Conservation (phyloP, 176 grass and related monocot genomes). For the sorghum (Sorghum bicolor) region DNA sequence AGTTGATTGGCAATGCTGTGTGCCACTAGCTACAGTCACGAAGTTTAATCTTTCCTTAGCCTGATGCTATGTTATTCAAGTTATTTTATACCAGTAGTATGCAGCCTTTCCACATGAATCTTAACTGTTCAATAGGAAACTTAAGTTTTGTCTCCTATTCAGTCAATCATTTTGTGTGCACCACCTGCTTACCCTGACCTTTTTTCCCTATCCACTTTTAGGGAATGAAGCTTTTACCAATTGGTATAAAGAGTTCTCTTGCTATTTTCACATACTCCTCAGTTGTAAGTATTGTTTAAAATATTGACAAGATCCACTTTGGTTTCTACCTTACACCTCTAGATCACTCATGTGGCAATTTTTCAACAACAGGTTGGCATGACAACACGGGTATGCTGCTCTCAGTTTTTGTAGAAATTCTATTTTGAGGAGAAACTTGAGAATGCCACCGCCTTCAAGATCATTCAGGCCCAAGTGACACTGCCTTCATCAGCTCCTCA, state of each 20-base stretch:
- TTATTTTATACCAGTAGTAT: neutral
- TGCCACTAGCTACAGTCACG: no score
- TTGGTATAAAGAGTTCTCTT: slow-evolving; percentile 75
- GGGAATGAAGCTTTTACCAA: slow-evolving; percentile 88
- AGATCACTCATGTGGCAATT: slow-evolving; percentile 18
- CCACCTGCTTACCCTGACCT: neutral
- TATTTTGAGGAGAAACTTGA: no score
- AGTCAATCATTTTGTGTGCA: neutral
- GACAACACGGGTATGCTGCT: slow-evolving; percentile 54
- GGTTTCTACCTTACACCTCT: neutral
- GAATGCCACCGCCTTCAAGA: no score
- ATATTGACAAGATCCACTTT: neutral
- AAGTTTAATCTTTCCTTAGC: no score
- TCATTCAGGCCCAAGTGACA: no score
- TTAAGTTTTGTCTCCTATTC: neutral
- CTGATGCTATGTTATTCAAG: no score
- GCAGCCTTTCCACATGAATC: neutral
- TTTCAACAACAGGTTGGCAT: slow-evolving; percentile 64
- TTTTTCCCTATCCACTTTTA: slow-evolving; percentile 27
- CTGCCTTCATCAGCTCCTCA: no score
- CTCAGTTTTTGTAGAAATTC: slow-evolving; percentile 2
- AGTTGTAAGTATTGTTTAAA: slow-evolving; percentile 63
- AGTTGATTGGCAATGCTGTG: neutral
- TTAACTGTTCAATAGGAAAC: neutral
- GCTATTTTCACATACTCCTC: slow-evolving; percentile 85